Evolutionary conservation across 345 rosid species (phyloP).

Genomic region (Trapa incisa): DNA sequence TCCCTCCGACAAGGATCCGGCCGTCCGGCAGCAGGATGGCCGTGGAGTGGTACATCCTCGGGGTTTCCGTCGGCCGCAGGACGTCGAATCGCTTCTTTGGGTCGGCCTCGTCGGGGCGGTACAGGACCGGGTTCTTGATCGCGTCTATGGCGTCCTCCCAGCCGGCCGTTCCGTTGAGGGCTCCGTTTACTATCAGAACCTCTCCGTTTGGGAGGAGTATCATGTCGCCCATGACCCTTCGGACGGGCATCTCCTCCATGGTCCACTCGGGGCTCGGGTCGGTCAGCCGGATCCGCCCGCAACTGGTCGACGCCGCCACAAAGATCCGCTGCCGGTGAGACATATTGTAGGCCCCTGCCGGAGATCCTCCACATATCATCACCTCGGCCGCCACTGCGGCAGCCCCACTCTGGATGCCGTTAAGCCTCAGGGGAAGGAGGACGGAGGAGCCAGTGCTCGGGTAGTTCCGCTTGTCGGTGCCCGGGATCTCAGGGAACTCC

Average conservation of each 20-base stretch:
- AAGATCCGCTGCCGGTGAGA: slow-evolving; percentile 26
- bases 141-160: slow-evolving; percentile 65
- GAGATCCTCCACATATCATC: slow-evolving; percentile 71
- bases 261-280: slow-evolving; percentile 54
- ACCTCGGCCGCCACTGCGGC: slow-evolving; percentile 37
- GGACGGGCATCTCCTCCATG: slow-evolving; percentile 71
- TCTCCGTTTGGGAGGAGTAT: slow-evolving; percentile 47
- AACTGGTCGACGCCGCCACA: slow-evolving; percentile 49
- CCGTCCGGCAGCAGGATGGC: slow-evolving; percentile 64
- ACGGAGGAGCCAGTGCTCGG: slow-evolving; percentile 82
- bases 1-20: slow-evolving; percentile 70
- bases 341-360: slow-evolving; percentile 35
- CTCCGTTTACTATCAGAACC: slow-evolving; percentile 59
- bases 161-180: slow-evolving; percentile 67
- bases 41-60: slow-evolving; percentile 76
- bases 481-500: slow-evolving; percentile 55
- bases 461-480: slow-evolving; percentile 50
- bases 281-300: slow-evolving; percentile 55
- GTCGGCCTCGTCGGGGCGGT: slow-evolving; percentile 32
- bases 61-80: slow-evolving; percentile 29
- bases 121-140: slow-evolving; percentile 54
- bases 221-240: slow-evolving; percentile 74
- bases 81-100: slow-evolving; percentile 42
- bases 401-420: neutral
- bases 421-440: slow-evolving; percentile 47